Conservation (phyloP, 768 basidiomycete species). For the Pleurotus ostreatus region DNA sequence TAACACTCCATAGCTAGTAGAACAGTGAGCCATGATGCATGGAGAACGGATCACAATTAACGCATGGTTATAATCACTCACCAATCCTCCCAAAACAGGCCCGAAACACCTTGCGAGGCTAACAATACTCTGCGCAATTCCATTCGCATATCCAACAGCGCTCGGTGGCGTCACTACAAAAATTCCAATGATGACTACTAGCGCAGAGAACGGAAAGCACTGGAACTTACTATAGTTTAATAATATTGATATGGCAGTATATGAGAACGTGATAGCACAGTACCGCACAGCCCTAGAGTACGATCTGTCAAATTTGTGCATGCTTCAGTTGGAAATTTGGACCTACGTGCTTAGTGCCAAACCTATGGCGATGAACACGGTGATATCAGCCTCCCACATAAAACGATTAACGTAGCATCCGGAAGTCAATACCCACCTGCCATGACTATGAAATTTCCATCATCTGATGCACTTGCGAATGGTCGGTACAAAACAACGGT, state of each 20-base stretch:
- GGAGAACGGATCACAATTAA: conserved; percentile 1
- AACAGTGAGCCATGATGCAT: conserved; percentile 11
- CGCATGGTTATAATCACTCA: conserved; percentile 29
- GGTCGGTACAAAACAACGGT: conserved; percentile 70
- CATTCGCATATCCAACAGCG: conserved; percentile 89
- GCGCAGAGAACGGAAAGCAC: too few species aligned
- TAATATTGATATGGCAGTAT: conserved; percentile 86
- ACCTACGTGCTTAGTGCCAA: conserved; percentile 80
- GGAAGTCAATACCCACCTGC: conserved; percentile 43
- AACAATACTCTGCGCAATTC: conserved; percentile 93
- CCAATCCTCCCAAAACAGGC: conserved; percentile 81
- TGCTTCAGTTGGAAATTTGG: not conserved
- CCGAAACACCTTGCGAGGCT: conserved; percentile 90
- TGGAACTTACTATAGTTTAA: conserved; percentile 71
- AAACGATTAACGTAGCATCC: not conserved
- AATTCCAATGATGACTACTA: conserved; percentile 1
- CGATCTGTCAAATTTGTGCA: not conserved
- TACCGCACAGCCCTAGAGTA: conserved; percentile 72
- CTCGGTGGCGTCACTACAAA: conserved; percentile 81
- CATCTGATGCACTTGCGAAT: conserved; percentile 65
- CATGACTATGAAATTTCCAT: conserved; percentile 81
- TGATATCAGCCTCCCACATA: conserved; percentile 1
- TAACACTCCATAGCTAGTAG: conserved; percentile 66
- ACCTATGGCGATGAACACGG: conserved; percentile 34
- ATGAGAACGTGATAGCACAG: conserved; percentile 84